Conservation (phyloP, 345 rosid species). For the Physaria fendleri region DNA sequence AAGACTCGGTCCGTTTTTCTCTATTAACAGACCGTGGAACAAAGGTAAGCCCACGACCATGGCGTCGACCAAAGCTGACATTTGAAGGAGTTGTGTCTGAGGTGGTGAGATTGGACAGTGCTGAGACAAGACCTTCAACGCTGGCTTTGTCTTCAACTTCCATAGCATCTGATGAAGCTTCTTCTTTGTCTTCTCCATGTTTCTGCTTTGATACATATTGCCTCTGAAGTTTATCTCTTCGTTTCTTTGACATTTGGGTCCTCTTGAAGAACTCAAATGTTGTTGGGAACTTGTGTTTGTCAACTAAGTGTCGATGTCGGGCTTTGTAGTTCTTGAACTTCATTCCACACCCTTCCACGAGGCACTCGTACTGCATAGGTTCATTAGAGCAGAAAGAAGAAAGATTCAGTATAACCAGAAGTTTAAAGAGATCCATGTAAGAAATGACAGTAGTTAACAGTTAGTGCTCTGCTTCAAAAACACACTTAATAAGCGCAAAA, state of each 20-base stretch:
- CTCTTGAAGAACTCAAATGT: conserved; percentile 80
- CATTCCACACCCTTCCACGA: conserved; percentile 84
- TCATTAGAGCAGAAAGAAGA: conserved; percentile 2
- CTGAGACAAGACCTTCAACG: conserved; percentile 67
- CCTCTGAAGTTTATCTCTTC: conserved; percentile 54
- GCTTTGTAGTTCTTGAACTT: conserved; percentile 72
- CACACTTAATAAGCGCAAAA: neutral
- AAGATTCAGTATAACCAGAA: neutral
- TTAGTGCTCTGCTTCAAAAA: conserved; percentile 5
- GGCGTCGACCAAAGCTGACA: conserved; percentile 76
- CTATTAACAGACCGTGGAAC: conserved; percentile 62
- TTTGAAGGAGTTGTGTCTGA: conserved; percentile 66
- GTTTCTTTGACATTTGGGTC: conserved; percentile 67
- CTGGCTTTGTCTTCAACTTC: conserved; percentile 63
- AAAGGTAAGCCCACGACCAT: conserved; percentile 62
- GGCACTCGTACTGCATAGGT: conserved; percentile 67
- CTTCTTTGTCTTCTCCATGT: conserved; percentile 21
- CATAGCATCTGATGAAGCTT: conserved; percentile 41
- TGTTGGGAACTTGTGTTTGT: conserved; percentile 85
- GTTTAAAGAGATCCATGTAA: neutral
- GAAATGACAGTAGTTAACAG: neutral
- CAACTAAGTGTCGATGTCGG: conserved; percentile 75
- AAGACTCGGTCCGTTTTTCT: conserved; percentile 35
- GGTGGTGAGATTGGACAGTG: conserved; percentile 72
- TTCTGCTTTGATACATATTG: conserved; percentile 17